Evolutionary conservation across 2,329 filamentous ascomycete species (phyloP).

Genomic region (Pseudocercospora eumusae): DNA sequence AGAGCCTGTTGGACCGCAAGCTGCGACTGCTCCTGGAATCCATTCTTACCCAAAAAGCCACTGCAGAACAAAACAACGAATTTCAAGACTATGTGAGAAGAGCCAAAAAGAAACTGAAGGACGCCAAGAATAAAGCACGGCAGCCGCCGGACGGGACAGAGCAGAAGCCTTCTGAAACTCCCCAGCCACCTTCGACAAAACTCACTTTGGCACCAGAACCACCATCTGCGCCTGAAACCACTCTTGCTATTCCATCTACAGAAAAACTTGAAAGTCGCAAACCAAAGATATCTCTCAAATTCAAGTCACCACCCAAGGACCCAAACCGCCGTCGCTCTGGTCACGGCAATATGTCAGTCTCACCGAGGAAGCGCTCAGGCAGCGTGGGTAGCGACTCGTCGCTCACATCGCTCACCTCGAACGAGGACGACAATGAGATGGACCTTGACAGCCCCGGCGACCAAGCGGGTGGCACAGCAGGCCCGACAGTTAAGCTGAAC

Average conservation of each 20-base stretch:
- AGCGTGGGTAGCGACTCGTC: slow-evolving; percentile 36
- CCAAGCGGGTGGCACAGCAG: slow-evolving; percentile 14
- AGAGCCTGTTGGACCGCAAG: slow-evolving; percentile 42
- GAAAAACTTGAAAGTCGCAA: slow-evolving; percentile 33
- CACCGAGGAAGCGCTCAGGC: slow-evolving; percentile 33
- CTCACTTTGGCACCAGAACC: slow-evolving; percentile 23
- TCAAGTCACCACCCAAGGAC: slow-evolving; percentile 33
- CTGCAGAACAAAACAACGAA: slow-evolving; percentile 41
- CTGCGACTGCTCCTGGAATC: slow-evolving; percentile 47
- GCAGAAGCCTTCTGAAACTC: slow-evolving; percentile 29
- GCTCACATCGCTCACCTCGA: slow-evolving; percentile 41
- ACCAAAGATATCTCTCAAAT: slow-evolving; percentile 37
- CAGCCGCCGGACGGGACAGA: slow-evolving; percentile 40
- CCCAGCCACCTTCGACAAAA: slow-evolving; percentile 26
- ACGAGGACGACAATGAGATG: slow-evolving; percentile 35
- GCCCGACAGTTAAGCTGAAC: slow-evolving; percentile 21
- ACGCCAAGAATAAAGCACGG: slow-evolving; percentile 31
- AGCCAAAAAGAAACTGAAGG: slow-evolving; percentile 46
- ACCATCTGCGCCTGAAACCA: slow-evolving; percentile 9
- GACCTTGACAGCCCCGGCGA: slow-evolving; percentile 27
- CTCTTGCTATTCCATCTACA: slow-evolving; percentile 36
- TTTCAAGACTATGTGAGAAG: slow-evolving; percentile 49
- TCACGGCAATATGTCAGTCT: slow-evolving; percentile 31
- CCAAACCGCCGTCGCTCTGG: slow-evolving; percentile 24
- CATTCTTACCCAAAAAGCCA: slow-evolving; percentile 46